These are phyloP conservation scores for Colletotrichum sp. DNA, from an alignment of 2,329 filamentous ascomycete genomes.

Conservation along the genomic window DNA sequence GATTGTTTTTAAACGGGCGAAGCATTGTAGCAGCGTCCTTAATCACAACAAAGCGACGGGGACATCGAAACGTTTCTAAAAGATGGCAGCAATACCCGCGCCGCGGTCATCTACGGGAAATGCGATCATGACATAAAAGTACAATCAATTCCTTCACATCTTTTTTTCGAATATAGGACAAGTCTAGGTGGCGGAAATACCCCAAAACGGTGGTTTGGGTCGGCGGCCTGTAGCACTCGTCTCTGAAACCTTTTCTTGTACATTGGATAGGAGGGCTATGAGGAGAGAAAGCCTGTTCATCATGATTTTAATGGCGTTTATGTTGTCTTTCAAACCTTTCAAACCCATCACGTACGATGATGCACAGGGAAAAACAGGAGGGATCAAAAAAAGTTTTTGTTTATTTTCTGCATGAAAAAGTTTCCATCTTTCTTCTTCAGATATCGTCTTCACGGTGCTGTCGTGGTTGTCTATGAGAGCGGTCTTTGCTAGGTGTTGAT, in stretches of 20 bases:
- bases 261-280: background rate
- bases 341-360: conserved; percentile 3
- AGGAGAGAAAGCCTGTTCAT: background rate
- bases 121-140: conserved; percentile 20
- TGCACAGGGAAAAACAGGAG: background rate
- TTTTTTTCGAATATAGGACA: conserved; percentile 4
- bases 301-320: conserved; percentile 9
- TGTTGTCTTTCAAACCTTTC: background rate
- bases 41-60: conserved; percentile 8
- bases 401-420: background rate
- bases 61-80: background rate
- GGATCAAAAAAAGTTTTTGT: background rate
- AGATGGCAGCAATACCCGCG: conserved; percentile 11
- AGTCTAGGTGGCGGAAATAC: conserved; percentile 14
- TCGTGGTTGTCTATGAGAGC: background rate
- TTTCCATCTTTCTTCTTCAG: background rate
- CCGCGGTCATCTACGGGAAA: conserved; percentile 20
- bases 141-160: background rate
- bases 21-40: conserved; percentile 13
- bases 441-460: background rate
- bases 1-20: conserved; percentile 16
- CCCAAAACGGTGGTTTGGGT: background rate
- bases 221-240: conserved; percentile 18
- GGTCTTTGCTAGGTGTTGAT: background rate
- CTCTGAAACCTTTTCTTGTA: background rate